Evolutionary conservation across 345 rosid species (phyloP), one percentile per base, ranked within the genome.

Genomic region (Aquilaria malaccensis): DNA sequence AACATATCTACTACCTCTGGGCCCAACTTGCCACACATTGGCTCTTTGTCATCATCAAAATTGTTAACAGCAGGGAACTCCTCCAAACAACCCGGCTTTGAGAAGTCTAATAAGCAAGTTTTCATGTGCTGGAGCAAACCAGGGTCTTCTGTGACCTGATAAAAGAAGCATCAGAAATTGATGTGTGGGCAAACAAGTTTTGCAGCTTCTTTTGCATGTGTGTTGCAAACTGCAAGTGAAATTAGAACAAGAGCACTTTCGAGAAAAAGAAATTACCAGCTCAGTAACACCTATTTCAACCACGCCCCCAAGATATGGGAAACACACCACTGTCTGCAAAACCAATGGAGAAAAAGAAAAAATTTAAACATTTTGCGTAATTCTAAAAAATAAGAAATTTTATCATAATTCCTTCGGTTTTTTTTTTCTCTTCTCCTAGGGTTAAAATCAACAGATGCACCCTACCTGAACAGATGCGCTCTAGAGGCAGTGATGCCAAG

Each of bases 381-480:
- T 9, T 37, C 43, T 9, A 37, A 37, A 37, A 37, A 37, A 37
- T 37, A 5, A 37, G 5, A 37, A 37, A 37, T 37, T 37, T 5
- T 37, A 37, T 9, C 7, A 37, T 37, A 5, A 37, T 37, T 37
- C 7, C 22, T 22, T 22, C 22, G 22, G 22, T 22, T 22, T 22
- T 22, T 22, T 22, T 22, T 22, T 22, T 22, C 22, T 22, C 22
- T 22, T 22, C 22, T 22, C 22, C 22, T 22, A 22, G 22, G 22
- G 22, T 22, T 22, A 22, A 22, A 22, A 22, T 22, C 22, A 22
- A 7, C 5, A 37, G 46, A 30, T 33, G n/a, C 43, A 13, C 15
- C 43, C 52, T 81, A 90, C 97, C 95, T 90, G 92, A 78, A 90
- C 85, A 32, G 91, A 82, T 59, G 97, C 97, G 67, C 97, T 90